phyloP scores from a whole-genome alignment of 2,329 filamentous ascomycete species.

The Meredithiella fracta region DNA sequence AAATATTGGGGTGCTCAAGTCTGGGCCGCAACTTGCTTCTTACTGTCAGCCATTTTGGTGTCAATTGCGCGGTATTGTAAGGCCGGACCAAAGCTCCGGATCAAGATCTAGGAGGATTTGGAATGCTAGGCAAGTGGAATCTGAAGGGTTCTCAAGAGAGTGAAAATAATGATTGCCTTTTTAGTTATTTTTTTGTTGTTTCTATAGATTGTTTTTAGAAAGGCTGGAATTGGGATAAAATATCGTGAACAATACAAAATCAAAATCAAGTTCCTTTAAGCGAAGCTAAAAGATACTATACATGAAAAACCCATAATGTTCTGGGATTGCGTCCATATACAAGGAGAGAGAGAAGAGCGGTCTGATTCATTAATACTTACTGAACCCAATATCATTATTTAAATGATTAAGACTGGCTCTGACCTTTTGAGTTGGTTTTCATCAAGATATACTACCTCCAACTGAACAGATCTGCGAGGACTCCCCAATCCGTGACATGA shows the following conservation, averaged over 20 bases:
- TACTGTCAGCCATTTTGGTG: conserved; percentile 21
- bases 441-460: no score
- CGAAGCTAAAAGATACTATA: neutral
- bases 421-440: no score
- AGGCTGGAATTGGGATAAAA: no score
- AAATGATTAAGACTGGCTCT: no score
- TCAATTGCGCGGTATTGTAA: conserved; percentile 20
- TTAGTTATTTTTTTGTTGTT: no score
- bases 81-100: conserved; percentile 23
- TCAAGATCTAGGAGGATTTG: conserved; percentile 19
- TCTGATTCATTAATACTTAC: no score
- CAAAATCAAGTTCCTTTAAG: no score
- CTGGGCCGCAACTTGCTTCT: conserved; percentile 29
- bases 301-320: neutral
- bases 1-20: conserved; percentile 29
- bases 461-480: neutral
- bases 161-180: neutral
- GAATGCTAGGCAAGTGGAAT: neutral
- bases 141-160: neutral
- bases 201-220: no score
- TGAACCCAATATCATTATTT: no score
- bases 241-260: no score
- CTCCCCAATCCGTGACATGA: neutral
- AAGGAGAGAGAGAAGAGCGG: no score
- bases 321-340: neutral